Base-by-base conservation (phyloP, 345 rosid genomes). In the Erysimum cheiranthoides region DNA sequence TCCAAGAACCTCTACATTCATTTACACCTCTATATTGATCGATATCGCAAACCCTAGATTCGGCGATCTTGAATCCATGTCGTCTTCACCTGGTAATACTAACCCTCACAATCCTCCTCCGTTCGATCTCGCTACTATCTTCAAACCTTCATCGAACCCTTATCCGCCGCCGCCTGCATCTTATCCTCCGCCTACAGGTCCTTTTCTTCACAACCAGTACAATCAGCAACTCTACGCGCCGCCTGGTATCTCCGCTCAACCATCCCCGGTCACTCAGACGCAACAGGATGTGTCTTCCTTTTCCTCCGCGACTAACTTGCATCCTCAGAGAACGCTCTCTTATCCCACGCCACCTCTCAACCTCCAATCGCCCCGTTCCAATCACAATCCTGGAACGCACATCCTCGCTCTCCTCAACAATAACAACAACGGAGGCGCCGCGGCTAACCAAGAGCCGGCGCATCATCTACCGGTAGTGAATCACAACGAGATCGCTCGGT, bases 371-470 rank as follows among this genome's bases (percentile, higher is more conserved):
- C 83, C 83, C n/a, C 70, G 82, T 50, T 17, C 30, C 61, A 69
- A 74, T 64, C 74, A 56, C 80, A 86, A 82, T 70, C 82, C 87
- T 11, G 97, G 98, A 5, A 84, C 87, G 68, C 92, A 83, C 16
- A 84, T 89, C 72, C 87, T 89, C 68, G 93, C 96, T 62, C 88
- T 91, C 8, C 86, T 91, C 62, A 81, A 83, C 53, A 62, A 65
- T 69, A 73, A 56, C 65, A 57, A 63, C 62, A 60, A 30, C 51
- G 80, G 71, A 49, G 57, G 32, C 53, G 56, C 71, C 21, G 31
- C 66, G 17, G 16, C 35, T 18, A 81, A 61, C 58, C 86, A 76
- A 25, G 84, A 83, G 10, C 71, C 70, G 53, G 57, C 81, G 47
- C 40, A 18, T 74, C 79, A 59, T 21, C 7, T 47, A 54, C 80